These are phyloP conservation scores for Purpureocillium lavendulum DNA, from an alignment of 2,329 filamentous ascomycete species.

Conservation along the genomic window DNA sequence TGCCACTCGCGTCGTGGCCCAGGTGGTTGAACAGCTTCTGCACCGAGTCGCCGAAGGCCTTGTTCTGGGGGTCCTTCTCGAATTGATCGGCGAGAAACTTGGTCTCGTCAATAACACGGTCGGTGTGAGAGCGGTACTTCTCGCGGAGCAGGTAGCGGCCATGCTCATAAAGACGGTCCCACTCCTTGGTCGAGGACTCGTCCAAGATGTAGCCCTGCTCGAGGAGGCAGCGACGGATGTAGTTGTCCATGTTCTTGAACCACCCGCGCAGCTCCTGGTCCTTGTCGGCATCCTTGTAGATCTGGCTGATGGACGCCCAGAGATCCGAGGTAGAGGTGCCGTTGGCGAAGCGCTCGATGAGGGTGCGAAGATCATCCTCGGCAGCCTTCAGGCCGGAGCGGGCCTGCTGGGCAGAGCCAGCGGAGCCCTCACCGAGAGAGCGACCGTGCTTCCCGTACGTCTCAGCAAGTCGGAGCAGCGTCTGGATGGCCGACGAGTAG, in stretches of 20 bases:
- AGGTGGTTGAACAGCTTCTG: slow-evolving; percentile 81
- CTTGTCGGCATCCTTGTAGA: slow-evolving; percentile 79
- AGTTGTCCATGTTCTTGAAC: slow-evolving; percentile 74
- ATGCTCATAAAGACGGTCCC: slow-evolving; percentile 77
- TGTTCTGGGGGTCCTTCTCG: slow-evolving; percentile 80
- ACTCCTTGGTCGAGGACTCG: slow-evolving; percentile 69
- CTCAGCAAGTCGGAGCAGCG: slow-evolving; percentile 75
- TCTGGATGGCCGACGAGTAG: slow-evolving; percentile 86
- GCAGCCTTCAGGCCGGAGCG: slow-evolving; percentile 60
- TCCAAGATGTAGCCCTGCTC: slow-evolving; percentile 89
- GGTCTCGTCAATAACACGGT: slow-evolving; percentile 79
- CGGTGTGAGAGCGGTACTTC: slow-evolving; percentile 78
- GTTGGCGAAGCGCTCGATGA: slow-evolving; percentile 95
- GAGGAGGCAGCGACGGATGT: slow-evolving; percentile 74
- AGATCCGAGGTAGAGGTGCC: slow-evolving; percentile 82
- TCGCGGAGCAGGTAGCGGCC: slow-evolving; percentile 81
- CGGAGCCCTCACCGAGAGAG: slow-evolving; percentile 53
- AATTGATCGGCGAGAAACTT: slow-evolving; percentile 89
- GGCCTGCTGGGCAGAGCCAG: slow-evolving; percentile 64
- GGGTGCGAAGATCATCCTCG: slow-evolving; percentile 67
- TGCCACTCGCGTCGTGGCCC: slow-evolving; percentile 79
- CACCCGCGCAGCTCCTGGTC: slow-evolving; percentile 82
- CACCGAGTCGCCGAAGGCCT: slow-evolving; percentile 64
- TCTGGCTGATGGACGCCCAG: slow-evolving; percentile 72
- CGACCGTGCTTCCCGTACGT: slow-evolving; percentile 72